phyloP scores from a whole-genome alignment of 2,329 filamentous ascomycete genomes.

The Penicillium sp. region DNA sequence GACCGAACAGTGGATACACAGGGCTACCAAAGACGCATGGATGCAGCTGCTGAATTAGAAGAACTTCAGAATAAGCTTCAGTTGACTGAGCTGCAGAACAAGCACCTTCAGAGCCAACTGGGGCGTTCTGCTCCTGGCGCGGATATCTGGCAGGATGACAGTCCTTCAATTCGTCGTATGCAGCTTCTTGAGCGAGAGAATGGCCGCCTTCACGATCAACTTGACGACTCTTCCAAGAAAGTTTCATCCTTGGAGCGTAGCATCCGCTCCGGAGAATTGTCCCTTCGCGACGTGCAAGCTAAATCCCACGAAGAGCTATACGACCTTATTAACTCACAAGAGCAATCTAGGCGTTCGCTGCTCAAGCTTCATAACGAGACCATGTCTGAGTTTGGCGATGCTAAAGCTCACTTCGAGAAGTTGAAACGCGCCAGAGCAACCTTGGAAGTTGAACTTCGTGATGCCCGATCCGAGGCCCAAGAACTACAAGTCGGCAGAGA shows the following conservation, averaged over 20 bases:
- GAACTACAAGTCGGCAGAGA: conserved; percentile 77
- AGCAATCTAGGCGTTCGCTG: conserved; percentile 78
- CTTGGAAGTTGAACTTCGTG: conserved; percentile 82
- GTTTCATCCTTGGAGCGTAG: conserved; percentile 85
- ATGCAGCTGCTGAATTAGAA: conserved; percentile 85
- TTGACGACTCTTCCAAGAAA: conserved; percentile 91
- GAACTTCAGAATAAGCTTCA: conserved; percentile 92
- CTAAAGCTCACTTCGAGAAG: conserved; percentile 83
- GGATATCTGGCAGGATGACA: conserved; percentile 68
- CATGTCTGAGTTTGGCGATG: conserved; percentile 78
- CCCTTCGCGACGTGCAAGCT: conserved; percentile 84
- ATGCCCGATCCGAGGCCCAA: conserved; percentile 76
- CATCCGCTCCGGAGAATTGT: conserved; percentile 81
- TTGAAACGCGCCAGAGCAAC: conserved; percentile 76
- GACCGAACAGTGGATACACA: conserved; percentile 82
- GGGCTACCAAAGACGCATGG: conserved; percentile 83
- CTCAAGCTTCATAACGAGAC: conserved; percentile 83
- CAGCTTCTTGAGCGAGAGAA: conserved; percentile 93
- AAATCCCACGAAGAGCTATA: conserved; percentile 93
- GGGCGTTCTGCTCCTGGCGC: conserved; percentile 64
- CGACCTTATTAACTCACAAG: conserved; percentile 87
- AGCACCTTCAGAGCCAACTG: conserved; percentile 84
- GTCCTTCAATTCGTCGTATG: conserved; percentile 74
- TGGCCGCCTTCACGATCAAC: conserved; percentile 84
- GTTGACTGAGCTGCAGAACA: conserved; percentile 91